phyloP scores from a whole-genome alignment of 139 green algal genomes.

The Tetradesmus obliquus region DNA sequence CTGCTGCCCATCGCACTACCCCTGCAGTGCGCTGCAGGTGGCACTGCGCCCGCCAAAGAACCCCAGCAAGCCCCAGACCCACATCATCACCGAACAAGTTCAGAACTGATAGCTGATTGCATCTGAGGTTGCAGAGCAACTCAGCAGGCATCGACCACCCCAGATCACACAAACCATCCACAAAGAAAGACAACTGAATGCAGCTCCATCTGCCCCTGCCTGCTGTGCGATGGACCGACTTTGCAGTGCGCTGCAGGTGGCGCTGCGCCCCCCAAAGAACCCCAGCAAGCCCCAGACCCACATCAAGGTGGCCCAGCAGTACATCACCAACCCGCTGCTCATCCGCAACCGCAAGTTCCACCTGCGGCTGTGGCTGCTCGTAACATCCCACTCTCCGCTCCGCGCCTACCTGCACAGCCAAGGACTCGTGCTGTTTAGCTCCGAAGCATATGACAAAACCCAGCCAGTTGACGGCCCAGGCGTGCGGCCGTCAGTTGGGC shows the following conservation, averaged over 20 bases:
- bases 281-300: conserved; percentile 30
- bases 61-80: conserved; percentile 21
- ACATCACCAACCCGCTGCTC: conserved; percentile 58
- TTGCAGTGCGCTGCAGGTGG: conserved; percentile 37
- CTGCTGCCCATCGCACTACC: not conserved
- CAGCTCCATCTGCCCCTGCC: not conserved
- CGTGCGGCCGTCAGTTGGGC: conserved; percentile 38
- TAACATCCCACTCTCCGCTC: conserved; percentile 56
- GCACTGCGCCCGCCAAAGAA: conserved; percentile 17
- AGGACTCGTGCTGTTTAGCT: conserved; percentile 68
- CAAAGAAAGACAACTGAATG: too few species aligned
- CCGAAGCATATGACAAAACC: conserved; percentile 48
- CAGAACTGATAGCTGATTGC: too few species aligned
- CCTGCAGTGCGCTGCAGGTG: conserved; percentile 36
- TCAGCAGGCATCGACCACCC: too few species aligned
- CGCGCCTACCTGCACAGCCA: conserved; percentile 60
- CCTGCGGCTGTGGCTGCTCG: conserved; percentile 68
- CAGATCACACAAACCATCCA: too few species aligned
- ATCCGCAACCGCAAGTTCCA: conserved; percentile 68
- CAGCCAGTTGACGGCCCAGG: not conserved
- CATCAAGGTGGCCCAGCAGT: conserved; percentile 66
- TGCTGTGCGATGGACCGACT: not conserved
- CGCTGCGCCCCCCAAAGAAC: conserved; percentile 14
- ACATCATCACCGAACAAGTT: too few species aligned
- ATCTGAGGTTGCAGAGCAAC: too few species aligned